Percentiles rank a stretch among this genome's conserved stretches.
phyloP scores from a whole-genome alignment of 345 rosid genomes.

The Salix suchowensis region DNA sequence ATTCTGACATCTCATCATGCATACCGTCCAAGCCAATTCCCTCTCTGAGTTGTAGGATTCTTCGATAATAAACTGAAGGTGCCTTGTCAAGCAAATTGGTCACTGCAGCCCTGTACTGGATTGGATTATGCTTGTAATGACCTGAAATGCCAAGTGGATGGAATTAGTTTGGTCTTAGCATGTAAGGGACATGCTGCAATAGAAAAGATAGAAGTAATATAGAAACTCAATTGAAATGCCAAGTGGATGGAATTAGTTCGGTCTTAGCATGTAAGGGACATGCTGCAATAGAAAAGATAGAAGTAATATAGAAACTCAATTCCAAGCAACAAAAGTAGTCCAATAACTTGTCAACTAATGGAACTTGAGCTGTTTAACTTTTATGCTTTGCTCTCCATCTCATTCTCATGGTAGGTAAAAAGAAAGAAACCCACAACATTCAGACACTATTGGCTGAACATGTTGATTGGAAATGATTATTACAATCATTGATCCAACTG shows the following conservation, averaged over 20 bases:
- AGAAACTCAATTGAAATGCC: conserved; percentile 7
- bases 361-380: background rate
- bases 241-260: background rate
- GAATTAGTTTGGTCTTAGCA: background rate
- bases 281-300: background rate
- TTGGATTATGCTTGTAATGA: conserved; percentile 58
- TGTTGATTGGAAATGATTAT: background rate
- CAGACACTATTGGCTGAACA: background rate
- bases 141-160: conserved; percentile 10
- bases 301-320: background rate
- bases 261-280: background rate
- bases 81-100: conserved; percentile 68
- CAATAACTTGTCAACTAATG: background rate
- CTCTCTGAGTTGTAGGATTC: conserved; percentile 57
- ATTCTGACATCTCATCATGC: conserved; percentile 66
- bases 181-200: background rate
- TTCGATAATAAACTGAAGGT: conserved; percentile 20
- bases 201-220: background rate
- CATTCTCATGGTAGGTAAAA: background rate
- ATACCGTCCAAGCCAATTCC: conserved; percentile 39
- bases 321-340: background rate
- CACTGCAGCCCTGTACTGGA: conserved; percentile 65
- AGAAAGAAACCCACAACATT: background rate
- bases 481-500: background rate
- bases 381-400: background rate